Evolutionary conservation across 495 filamentous ascomycete species (phyloP).

Genomic region (Hypoxylon fuscum): DNA sequence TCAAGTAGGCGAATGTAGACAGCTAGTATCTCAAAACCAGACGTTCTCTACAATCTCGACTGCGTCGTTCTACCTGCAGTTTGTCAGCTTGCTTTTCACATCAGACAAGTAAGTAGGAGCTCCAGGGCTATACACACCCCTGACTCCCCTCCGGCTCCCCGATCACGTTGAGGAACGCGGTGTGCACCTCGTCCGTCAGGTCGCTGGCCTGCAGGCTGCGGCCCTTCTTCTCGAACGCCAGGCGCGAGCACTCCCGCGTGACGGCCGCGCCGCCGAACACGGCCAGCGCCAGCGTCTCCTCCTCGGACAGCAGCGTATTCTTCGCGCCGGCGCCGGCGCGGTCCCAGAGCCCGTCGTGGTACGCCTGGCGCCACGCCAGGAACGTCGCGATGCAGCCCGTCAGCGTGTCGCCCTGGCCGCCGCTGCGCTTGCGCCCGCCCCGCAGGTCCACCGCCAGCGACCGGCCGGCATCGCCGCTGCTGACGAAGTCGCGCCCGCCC

Average conservation of each 20-base stretch:
- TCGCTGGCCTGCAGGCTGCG: slow-evolving; percentile 93
- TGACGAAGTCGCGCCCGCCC: slow-evolving; percentile 84
- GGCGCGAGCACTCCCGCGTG: slow-evolving; percentile 85
- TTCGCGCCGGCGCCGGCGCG: slow-evolving; percentile 67
- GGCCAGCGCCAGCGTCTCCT: slow-evolving; percentile 77
- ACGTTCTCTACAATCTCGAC: slow-evolving; percentile 15
- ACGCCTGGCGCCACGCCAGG: slow-evolving; percentile 85
- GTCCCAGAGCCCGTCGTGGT: slow-evolving; percentile 86
- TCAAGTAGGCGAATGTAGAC: neutral
- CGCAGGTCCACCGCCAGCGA: slow-evolving; percentile 74
- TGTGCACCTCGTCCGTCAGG: slow-evolving; percentile 88
- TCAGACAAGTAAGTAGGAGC: neutral
- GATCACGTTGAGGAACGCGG: slow-evolving; percentile 82
- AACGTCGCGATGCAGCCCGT: slow-evolving; percentile 90
- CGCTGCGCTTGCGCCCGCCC: slow-evolving; percentile 88
- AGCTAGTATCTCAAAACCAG: neutral
- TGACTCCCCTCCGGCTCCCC: slow-evolving; percentile 54
- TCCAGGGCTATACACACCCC: slow-evolving; percentile 7
- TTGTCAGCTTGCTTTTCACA: slow-evolving; percentile 16
- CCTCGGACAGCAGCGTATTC: slow-evolving; percentile 60
- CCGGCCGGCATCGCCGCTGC: slow-evolving; percentile 80
- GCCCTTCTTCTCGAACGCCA: slow-evolving; percentile 87
- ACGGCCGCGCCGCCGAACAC: slow-evolving; percentile 88
- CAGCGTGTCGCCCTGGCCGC: slow-evolving; percentile 95
- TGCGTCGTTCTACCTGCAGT: slow-evolving; percentile 26